Conservation (phyloP, 2,329 filamentous ascomycete genomes). For the Curvularia verruculosa region DNA sequence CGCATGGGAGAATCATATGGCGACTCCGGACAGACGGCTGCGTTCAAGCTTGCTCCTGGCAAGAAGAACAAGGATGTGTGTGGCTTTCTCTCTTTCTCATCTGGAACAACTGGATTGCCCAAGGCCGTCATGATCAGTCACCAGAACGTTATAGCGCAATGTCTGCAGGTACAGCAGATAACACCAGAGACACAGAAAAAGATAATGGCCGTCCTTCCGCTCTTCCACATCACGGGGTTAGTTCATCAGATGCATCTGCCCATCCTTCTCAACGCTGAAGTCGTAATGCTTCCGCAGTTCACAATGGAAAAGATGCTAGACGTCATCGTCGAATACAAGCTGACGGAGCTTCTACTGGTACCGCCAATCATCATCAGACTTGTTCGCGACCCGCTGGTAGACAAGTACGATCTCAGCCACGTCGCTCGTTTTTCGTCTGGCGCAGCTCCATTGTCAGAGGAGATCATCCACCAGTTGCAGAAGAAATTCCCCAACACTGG, state of each 20-base stretch:
- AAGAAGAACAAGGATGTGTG: constrained; percentile 64
- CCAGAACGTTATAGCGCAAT: constrained; percentile 59
- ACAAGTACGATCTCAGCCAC: constrained; percentile 63
- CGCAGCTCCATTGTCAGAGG: constrained; percentile 63
- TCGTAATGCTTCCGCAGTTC: constrained; percentile 69
- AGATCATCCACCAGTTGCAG: constrained; percentile 63
- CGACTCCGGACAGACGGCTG: constrained; percentile 52
- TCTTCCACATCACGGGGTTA: constrained; percentile 47
- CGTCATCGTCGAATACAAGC: constrained; percentile 54
- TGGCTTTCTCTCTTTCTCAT: constrained; percentile 53
- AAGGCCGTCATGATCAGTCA: constrained; percentile 48
- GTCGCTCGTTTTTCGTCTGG: constrained; percentile 65
- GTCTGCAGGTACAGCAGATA: constrained; percentile 59
- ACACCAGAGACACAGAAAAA: constrained; percentile 51
- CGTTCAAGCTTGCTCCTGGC: constrained; percentile 58
- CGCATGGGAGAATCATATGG: constrained; percentile 52
- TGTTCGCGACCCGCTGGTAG: constrained; percentile 61
- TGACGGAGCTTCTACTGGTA: constrained; percentile 59
- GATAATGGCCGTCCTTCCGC: constrained; percentile 42
- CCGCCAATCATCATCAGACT: constrained; percentile 67
- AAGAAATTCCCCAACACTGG: constrained; percentile 64
- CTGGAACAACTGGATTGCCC: constrained; percentile 47
- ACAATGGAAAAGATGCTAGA: constrained; percentile 61
- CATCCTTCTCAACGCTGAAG: constrained; percentile 67
- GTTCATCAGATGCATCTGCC: constrained; percentile 64